These are phyloP conservation scores for Fusarium lyarnte DNA, from an alignment of 2,329 filamentous ascomycete genomes.

Conservation along the genomic window DNA sequence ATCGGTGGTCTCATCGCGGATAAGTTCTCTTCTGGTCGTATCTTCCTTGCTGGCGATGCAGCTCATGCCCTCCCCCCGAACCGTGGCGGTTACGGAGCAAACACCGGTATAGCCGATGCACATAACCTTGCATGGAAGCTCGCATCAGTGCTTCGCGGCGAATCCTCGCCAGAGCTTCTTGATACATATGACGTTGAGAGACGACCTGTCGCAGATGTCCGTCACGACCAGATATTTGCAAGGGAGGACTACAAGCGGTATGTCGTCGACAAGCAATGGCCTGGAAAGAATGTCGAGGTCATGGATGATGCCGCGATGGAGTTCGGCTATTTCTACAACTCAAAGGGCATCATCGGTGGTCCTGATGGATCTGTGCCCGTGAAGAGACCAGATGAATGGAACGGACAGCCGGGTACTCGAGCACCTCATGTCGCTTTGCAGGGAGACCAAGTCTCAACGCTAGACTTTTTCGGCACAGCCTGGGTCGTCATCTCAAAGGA, in stretches of 20 bases:
- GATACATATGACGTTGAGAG: conserved; percentile 53
- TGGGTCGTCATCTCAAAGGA: conserved; percentile 25
- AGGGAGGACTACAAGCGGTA: conserved; percentile 34
- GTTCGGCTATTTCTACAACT: conserved; percentile 23
- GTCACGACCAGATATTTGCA: conserved; percentile 40
- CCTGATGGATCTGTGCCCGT: conserved; percentile 9
- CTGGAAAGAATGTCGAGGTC: background rate
- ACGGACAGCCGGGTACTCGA: conserved; percentile 35
- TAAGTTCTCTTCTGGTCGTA: conserved; percentile 43
- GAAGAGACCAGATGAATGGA: conserved; percentile 35
- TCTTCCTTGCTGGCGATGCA: background rate
- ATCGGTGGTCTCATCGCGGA: conserved; percentile 40
- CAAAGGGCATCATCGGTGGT: background rate
- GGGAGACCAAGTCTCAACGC: conserved; percentile 3
- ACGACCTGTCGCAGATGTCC: conserved; percentile 38
- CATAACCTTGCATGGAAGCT: conserved; percentile 57
- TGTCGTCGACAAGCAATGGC: conserved; percentile 10
- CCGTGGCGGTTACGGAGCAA: conserved; percentile 47
- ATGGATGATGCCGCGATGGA: conserved; percentile 27
- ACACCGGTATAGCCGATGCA: conserved; percentile 51
- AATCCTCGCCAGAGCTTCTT: conserved; percentile 40
- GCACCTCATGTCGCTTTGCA: conserved; percentile 31
- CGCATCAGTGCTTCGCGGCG: conserved; percentile 44
- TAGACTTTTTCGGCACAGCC: conserved; percentile 14
- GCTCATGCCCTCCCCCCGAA: conserved; percentile 46